Conservation (phyloP, 2,329 filamentous ascomycete species). For the Aspergillus uvarum region DNA sequence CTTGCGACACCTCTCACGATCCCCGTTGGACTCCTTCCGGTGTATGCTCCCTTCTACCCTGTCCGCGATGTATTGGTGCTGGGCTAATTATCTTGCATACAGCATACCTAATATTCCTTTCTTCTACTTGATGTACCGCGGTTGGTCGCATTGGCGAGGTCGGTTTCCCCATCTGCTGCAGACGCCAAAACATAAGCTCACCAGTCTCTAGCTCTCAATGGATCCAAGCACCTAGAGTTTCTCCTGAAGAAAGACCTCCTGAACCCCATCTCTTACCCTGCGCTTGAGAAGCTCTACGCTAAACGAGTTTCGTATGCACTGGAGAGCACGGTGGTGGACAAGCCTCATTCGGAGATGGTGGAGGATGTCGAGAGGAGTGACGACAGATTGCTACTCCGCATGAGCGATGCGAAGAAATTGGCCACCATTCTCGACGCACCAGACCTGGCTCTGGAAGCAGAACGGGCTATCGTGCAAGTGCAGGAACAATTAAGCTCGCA, state of each 20-base stretch:
- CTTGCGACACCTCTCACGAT: conserved; percentile 78
- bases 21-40: conserved; percentile 78
- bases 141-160: conserved; percentile 85
- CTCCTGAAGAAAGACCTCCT: conserved; percentile 73
- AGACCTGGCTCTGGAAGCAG: conserved; percentile 69
- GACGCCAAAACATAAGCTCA: conserved; percentile 26
- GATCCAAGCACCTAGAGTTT: conserved; percentile 81
- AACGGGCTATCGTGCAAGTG: conserved; percentile 75
- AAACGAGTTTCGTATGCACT: conserved; percentile 37
- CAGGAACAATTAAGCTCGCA: conserved; percentile 39
- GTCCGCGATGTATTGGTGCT: background rate
- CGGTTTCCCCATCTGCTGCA: conserved; percentile 21
- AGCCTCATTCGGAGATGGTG: conserved; percentile 31
- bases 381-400: conserved; percentile 48
- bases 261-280: conserved; percentile 61
- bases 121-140: conserved; percentile 88
- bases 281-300: conserved; percentile 74
- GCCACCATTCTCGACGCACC: conserved; percentile 65
- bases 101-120: conserved; percentile 93
- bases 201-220: conserved; percentile 62
- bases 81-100: conserved; percentile 13
- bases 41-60: conserved; percentile 58
- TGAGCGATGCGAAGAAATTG: conserved; percentile 56
- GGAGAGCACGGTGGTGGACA: conserved; percentile 28
- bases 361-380: conserved; percentile 41